Evolutionary conservation across 2,329 filamentous ascomycete species (phyloP).

Genomic region (Aspergillus sp.): DNA sequence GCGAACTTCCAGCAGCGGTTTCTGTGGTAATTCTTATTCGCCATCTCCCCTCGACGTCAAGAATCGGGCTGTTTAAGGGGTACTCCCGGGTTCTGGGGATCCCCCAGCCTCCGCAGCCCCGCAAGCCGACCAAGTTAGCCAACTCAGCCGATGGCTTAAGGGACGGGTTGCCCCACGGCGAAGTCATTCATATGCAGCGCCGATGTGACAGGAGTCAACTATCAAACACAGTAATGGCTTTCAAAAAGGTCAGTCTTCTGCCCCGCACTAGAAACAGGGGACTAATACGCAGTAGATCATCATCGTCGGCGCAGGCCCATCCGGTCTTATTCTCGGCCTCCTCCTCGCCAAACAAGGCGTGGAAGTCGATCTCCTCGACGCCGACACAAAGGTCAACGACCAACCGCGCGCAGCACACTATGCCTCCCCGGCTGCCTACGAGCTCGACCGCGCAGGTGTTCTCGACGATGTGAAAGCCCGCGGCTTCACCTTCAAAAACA

Average conservation of each 20-base stretch:
- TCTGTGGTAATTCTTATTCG: slow-evolving; percentile 27
- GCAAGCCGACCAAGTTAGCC: not conserved
- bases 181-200: not conserved
- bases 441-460: slow-evolving; percentile 60
- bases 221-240: slow-evolving; percentile 8
- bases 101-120: slow-evolving; percentile 7
- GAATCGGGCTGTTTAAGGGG: no score
- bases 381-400: slow-evolving; percentile 54
- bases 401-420: slow-evolving; percentile 65
- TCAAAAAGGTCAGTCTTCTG: slow-evolving; percentile 15
- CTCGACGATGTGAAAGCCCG: slow-evolving; percentile 50
- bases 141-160: not conserved
- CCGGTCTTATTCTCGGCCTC: slow-evolving; percentile 31
- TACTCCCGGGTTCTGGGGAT: slow-evolving; percentile 5
- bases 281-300: slow-evolving; percentile 20
- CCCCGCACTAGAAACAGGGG: not conserved
- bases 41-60: not conserved
- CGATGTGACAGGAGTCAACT: not conserved
- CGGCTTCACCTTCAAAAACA: slow-evolving; percentile 43
- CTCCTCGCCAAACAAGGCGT: slow-evolving; percentile 34
- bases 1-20: slow-evolving; percentile 34
- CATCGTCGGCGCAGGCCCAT: slow-evolving; percentile 36
- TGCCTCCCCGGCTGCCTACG: slow-evolving; percentile 57
- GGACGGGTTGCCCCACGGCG: not conserved
- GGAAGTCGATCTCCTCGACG: slow-evolving; percentile 50